Evolutionary conservation across 2,329 filamentous ascomycete species (phyloP).

Genomic region (Cladosporium phlei): DNA sequence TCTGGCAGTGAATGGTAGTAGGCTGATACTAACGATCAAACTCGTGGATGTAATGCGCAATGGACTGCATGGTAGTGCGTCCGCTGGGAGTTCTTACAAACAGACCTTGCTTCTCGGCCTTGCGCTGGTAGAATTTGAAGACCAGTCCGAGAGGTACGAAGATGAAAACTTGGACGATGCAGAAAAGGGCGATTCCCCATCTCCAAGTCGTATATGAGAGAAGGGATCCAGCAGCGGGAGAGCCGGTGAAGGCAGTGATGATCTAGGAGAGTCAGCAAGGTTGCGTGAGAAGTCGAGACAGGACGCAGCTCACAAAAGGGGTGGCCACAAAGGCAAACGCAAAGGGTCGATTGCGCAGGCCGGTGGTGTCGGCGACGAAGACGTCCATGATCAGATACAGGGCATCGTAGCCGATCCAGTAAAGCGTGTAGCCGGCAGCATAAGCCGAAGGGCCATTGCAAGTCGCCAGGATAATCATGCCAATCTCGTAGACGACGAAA

Average conservation of each 20-base stretch:
- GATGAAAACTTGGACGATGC: slow-evolving; percentile 59
- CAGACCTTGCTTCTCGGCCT: slow-evolving; percentile 54
- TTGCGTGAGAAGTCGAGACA: slow-evolving; percentile 11
- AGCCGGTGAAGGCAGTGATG: slow-evolving; percentile 21
- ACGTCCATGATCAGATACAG: slow-evolving; percentile 35
- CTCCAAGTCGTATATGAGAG: slow-evolving; percentile 48
- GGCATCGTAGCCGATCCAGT: slow-evolving; percentile 21
- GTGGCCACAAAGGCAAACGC: slow-evolving; percentile 59
- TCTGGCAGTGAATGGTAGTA: too few relatives aligned
- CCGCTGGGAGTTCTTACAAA: slow-evolving; percentile 40
- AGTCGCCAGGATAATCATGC: slow-evolving; percentile 21
- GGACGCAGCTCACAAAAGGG: slow-evolving; percentile 59
- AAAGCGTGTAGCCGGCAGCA: slow-evolving; percentile 20
- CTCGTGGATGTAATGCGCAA: slow-evolving; percentile 54
- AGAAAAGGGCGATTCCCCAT: slow-evolving; percentile 65
- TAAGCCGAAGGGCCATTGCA: slow-evolving; percentile 18
- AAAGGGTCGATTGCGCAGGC: slow-evolving; percentile 59
- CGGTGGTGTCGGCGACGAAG: slow-evolving; percentile 64
- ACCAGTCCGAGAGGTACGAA: slow-evolving; percentile 59
- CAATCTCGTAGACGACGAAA: slow-evolving; percentile 30
- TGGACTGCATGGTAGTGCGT: slow-evolving; percentile 44
- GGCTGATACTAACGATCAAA: too few relatives aligned
- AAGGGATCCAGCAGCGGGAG: slow-evolving; percentile 21
- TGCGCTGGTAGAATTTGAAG: slow-evolving; percentile 55
- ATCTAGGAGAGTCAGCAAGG: slow-evolving; percentile 34